Evolutionary conservation across 768 basidiomycete genomes (phyloP).

Genomic region (Hericium erinaceus): DNA sequence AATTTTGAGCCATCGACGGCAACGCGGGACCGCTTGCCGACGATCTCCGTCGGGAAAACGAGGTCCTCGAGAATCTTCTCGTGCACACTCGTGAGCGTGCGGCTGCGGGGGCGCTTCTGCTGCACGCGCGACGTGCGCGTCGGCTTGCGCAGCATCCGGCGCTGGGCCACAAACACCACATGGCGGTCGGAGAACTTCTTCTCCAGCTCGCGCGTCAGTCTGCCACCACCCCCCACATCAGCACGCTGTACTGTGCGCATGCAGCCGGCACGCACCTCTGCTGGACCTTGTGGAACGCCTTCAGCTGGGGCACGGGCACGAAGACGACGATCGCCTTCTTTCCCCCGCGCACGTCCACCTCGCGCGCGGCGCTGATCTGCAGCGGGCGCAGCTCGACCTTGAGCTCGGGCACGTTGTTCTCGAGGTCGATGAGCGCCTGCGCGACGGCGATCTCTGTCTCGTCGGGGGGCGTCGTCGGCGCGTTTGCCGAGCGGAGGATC

Average conservation of each 20-base stretch:
- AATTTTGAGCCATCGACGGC: conserved; percentile 90
- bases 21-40: conserved; percentile 95
- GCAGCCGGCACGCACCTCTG: conserved; percentile 52
- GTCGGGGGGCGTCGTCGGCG: conserved; percentile 80
- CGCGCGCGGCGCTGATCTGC: conserved; percentile 96
- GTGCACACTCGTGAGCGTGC: conserved; percentile 95
- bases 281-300: conserved; percentile 98
- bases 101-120: conserved; percentile 95
- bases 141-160: conserved; percentile 96
- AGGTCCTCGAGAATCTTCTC: conserved; percentile 99
- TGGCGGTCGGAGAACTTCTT: conserved; percentile 99
- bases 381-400: conserved; percentile 92
- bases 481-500: conserved; percentile 94
- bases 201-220: conserved; percentile 97
- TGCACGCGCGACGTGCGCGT: conserved; percentile 86
- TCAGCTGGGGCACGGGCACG: conserved; percentile 93
- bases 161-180: conserved; percentile 97
- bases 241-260: not conserved
- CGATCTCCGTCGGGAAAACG: conserved; percentile 97
- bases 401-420: conserved; percentile 97
- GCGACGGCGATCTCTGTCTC: conserved; percentile 88
- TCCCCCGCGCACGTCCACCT: conserved; percentile 97
- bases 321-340: conserved; percentile 99
- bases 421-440: conserved; percentile 94
- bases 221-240: conserved; percentile 23